Conservation (phyloP, 2,329 filamentous ascomycete species). For the Fusarium poae region DNA sequence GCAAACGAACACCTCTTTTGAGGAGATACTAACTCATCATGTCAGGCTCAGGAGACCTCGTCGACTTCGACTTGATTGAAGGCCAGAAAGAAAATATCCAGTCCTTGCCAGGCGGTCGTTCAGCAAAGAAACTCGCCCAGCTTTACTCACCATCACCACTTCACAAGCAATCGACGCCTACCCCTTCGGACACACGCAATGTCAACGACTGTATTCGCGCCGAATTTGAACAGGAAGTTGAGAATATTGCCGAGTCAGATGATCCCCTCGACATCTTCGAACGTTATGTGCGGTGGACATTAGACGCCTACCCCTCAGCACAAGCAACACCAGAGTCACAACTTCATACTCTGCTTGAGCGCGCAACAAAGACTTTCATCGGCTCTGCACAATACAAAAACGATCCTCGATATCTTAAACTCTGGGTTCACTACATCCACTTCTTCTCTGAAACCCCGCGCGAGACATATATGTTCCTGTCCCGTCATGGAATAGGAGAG, state of each 20-base stretch:
- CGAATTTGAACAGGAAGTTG: conserved; percentile 88
- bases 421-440: conserved; percentile 95
- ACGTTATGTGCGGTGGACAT: conserved; percentile 95
- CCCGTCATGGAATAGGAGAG: conserved; percentile 89
- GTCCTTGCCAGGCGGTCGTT: conserved; percentile 86
- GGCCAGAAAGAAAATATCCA: conserved; percentile 98
- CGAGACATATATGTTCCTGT: conserved; percentile 91
- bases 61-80: conserved; percentile 93
- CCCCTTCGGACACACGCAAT: conserved; percentile 78
- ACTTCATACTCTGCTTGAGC: conserved; percentile 87
- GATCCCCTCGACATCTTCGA: conserved; percentile 97
- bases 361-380: conserved; percentile 91
- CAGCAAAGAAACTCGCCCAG: conserved; percentile 87
- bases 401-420: conserved; percentile 89
- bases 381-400: conserved; percentile 91
- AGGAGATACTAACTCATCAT: conserved; percentile 56
- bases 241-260: conserved; percentile 84
- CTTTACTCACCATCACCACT: conserved; percentile 78
- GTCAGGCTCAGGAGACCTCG: conserved; percentile 65
- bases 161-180: conserved; percentile 71
- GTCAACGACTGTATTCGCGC: conserved; percentile 83
- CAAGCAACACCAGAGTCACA: conserved; percentile 94
- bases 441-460: conserved; percentile 94
- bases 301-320: conserved; percentile 93
- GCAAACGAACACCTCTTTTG: conserved; percentile 28